Conservation (phyloP, 2,329 filamentous ascomycete genomes). For the Nigrospora sphaerica region DNA sequence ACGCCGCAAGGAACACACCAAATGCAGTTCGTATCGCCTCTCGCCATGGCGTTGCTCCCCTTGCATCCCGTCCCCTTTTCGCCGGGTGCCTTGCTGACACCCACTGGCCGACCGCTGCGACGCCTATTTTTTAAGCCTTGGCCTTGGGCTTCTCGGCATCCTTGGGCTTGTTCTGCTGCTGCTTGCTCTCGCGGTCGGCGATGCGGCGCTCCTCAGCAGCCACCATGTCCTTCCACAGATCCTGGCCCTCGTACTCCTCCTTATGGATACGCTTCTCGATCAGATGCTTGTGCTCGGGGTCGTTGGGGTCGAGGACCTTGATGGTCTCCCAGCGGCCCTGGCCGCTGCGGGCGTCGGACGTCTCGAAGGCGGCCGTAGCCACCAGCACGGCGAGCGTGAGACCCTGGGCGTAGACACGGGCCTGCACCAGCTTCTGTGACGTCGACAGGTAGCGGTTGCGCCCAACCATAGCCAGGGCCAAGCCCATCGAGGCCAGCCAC, state of each 20-base stretch:
- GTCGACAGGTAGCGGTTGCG: conserved; percentile 68
- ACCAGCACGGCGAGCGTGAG: conserved; percentile 79
- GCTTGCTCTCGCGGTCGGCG: conserved; percentile 23
- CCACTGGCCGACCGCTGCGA: too few relatives aligned
- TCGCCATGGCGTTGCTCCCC: too few relatives aligned
- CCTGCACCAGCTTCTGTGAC: conserved; percentile 86
- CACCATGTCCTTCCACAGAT: conserved; percentile 92
- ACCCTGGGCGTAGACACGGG: conserved; percentile 88
- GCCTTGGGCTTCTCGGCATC: not conserved
- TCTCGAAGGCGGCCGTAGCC: conserved; percentile 76
- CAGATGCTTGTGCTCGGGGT: conserved; percentile 73
- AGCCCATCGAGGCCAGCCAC: conserved; percentile 75
- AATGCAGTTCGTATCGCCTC: too few relatives aligned
- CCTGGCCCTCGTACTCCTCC: conserved; percentile 80
- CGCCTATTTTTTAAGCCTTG: too few relatives aligned
- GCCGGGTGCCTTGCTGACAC: too few relatives aligned
- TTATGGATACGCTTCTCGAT: conserved; percentile 86
- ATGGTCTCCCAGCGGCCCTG: conserved; percentile 79
- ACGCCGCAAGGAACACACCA: too few relatives aligned
- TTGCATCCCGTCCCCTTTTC: too few relatives aligned
- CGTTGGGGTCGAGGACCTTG: conserved; percentile 70
- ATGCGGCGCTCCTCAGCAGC: conserved; percentile 65
- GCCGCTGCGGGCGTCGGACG: conserved; percentile 67
- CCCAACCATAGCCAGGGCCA: conserved; percentile 68
- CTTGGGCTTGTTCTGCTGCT: not conserved